These are phyloP conservation scores for Centella asiatica DNA, from an alignment of 129 eudicot genomes.

Conservation along the genomic window DNA sequence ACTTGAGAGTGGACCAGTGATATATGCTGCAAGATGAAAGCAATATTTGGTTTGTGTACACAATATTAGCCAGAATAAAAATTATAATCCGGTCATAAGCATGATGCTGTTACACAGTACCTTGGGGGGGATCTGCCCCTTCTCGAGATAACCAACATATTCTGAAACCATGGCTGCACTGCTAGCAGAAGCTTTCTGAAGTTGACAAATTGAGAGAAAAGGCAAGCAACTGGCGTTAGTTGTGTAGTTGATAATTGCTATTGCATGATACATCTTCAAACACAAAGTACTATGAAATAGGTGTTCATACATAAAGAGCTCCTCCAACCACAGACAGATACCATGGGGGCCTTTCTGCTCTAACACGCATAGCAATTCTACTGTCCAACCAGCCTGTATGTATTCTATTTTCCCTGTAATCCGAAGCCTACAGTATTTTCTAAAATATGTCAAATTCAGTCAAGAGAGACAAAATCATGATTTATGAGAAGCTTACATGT, in stretches of 20 bases:
- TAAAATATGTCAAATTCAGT: not conserved
- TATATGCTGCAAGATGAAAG: slow-evolving; percentile 72
- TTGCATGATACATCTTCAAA: not conserved
- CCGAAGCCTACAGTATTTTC: slow-evolving; percentile 56
- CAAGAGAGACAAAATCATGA: not conserved
- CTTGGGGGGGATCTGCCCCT: slow-evolving; percentile 99
- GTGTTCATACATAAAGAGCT: slow-evolving; percentile 71
- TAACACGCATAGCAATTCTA: slow-evolving; percentile 96
- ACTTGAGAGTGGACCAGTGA: slow-evolving; percentile 85
- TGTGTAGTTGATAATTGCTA: not conserved
- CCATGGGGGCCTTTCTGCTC: slow-evolving; percentile 99
- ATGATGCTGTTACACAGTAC: slow-evolving; percentile 18
- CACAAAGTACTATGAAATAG: not conserved
- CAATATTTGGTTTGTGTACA: not conserved
- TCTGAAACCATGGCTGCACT: slow-evolving; percentile 97
- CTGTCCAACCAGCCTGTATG: slow-evolving; percentile 99
- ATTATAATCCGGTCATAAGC: not conserved
- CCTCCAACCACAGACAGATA: slow-evolving; percentile 98
- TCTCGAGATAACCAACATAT: slow-evolving; percentile 95
- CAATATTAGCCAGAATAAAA: not conserved
- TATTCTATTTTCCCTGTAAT: slow-evolving; percentile 89
- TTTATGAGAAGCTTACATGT: slow-evolving; percentile 49
- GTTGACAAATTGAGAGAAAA: slow-evolving; percentile 19
- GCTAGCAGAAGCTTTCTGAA: slow-evolving; percentile 95
- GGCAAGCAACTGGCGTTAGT: slow-evolving; percentile 4